Conservation (phyloP, 1,139 yeast species). For the Suhomyces terraborum region DNA sequence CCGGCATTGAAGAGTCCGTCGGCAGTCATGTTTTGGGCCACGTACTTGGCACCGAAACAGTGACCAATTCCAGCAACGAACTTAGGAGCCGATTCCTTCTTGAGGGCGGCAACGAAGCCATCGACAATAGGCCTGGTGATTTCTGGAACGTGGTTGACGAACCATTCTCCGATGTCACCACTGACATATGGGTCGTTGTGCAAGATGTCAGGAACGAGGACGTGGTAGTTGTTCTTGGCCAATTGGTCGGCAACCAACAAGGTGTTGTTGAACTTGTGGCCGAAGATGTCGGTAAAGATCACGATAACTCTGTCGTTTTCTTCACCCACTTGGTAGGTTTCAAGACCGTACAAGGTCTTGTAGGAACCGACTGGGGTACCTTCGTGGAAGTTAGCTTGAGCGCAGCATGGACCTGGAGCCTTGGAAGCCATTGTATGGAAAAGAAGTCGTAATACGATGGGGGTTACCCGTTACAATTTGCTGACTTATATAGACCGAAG, state of each 20-base stretch:
- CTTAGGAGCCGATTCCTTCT: constrained; percentile 48
- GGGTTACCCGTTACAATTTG: neutral
- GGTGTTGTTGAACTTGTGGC: constrained; percentile 57
- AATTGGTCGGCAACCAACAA: constrained; percentile 70
- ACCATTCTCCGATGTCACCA: constrained; percentile 50
- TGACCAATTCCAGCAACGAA: constrained; percentile 69
- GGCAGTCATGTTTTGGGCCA: constrained; percentile 52
- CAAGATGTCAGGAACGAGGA: constrained; percentile 73
- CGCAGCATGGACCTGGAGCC: constrained; percentile 55
- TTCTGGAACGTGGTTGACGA: constrained; percentile 52
- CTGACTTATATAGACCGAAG: neutral
- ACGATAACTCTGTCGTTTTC: constrained; percentile 53
- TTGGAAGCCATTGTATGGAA: constrained; percentile 50
- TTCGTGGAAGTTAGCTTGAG: constrained; percentile 45
- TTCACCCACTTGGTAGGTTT: constrained; percentile 59
- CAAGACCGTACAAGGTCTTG: constrained; percentile 46
- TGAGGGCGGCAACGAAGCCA: constrained; percentile 46
- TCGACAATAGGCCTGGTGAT: constrained; percentile 42
- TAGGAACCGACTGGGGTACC: constrained; percentile 52
- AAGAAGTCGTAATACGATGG: neutral
- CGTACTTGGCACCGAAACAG: constrained; percentile 82
- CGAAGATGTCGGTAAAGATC: constrained; percentile 69
- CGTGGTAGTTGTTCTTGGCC: constrained; percentile 57
- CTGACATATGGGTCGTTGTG: constrained; percentile 50
- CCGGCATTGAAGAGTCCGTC: constrained; percentile 56